Evolutionary conservation across 805 yeast genomes (phyloP).

Genomic region (Candida coleopterorum): DNA sequence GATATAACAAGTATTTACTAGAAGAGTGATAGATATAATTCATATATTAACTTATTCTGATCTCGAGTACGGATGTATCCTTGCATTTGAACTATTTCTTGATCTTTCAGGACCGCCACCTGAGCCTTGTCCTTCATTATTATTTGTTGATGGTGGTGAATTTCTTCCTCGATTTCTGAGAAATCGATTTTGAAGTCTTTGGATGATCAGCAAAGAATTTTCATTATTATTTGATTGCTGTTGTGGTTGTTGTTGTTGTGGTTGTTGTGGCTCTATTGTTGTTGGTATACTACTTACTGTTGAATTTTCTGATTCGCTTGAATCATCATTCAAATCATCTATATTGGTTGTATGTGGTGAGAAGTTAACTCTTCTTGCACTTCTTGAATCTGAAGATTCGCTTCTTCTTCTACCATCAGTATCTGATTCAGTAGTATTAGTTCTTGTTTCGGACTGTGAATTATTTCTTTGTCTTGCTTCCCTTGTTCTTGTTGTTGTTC

Average conservation of each 20-base stretch:
- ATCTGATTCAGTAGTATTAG: neutral
- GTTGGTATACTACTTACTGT: neutral
- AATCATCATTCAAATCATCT: slow-evolving; percentile 8
- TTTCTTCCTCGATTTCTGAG: slow-evolving; percentile 4
- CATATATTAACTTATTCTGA: no score
- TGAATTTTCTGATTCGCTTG: slow-evolving; percentile 2
- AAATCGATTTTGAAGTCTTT: slow-evolving; percentile 2
- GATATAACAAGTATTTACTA: no score
- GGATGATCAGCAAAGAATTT: slow-evolving; percentile 4
- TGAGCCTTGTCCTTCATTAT: no score
- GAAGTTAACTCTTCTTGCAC: slow-evolving; percentile 9
- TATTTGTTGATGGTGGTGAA: slow-evolving; percentile 1
- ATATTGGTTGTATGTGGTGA: slow-evolving; percentile 11
- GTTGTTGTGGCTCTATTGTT: slow-evolving; percentile 1
- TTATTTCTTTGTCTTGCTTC: slow-evolving; percentile 6
- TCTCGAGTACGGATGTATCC: slow-evolving; percentile 20
- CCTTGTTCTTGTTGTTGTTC: slow-evolving; percentile 1
- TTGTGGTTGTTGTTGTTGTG: slow-evolving; percentile 1
- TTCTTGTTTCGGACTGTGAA: neutral
- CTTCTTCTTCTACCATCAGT: neutral
- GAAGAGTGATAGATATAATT: no score
- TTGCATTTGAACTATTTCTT: slow-evolving; percentile 9
- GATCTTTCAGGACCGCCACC: slow-evolving; percentile 19
- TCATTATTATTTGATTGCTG: neutral
- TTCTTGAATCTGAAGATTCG: slow-evolving; percentile 2